Evolutionary conservation across 176 grass and related monocot species (phyloP), one percentile per base, ranked within the genome.

Genomic region (Eragrostis nindensis): DNA sequence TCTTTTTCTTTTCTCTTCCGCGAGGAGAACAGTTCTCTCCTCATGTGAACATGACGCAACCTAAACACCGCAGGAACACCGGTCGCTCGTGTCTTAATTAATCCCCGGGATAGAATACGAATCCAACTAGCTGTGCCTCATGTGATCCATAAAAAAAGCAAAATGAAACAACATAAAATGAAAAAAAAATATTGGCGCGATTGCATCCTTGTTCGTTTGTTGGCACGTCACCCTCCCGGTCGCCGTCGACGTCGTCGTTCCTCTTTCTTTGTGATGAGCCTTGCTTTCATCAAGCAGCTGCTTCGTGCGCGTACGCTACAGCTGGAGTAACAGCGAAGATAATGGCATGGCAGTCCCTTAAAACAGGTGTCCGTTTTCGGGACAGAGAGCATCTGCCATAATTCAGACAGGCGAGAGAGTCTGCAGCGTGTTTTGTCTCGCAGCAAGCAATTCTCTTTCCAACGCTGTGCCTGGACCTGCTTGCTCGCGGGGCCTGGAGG

Each of bases 371-470:
- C 29, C 29, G 59, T 40, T 68, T 75, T 29, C 12, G 27, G 76
- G 65, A 54, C 79, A 55, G 17, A 25, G 66, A 32, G 86, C 66
- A 87, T 87, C 86, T 48, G 56, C 75, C 62, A 81, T 5, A 60
- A 48, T 83, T 78, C 57, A 73, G 79, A 72, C 80, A 82, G 1
- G 41, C 46, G 47, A 8, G 59, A 8, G 59, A 86, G 76, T 5
- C 27, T 8, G 72, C 85, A 77, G 79, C 18, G 29, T 13, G 32
- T 41, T 16, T 82, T 77, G 65, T 87, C 68, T 70, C 32, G 11
- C 85, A 70, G 70, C 71, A 40, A 62, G 50, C 66, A 66, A 24
- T 41, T 65, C 19, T 78, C 80, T 71, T 62, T 44, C 46, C 72
- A 24, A 63, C 14, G 78, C 62, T 50, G 67, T 29, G 5, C 39